phyloP scores from a whole-genome alignment of 106 monocot species.

The Vanilla planifolia region DNA sequence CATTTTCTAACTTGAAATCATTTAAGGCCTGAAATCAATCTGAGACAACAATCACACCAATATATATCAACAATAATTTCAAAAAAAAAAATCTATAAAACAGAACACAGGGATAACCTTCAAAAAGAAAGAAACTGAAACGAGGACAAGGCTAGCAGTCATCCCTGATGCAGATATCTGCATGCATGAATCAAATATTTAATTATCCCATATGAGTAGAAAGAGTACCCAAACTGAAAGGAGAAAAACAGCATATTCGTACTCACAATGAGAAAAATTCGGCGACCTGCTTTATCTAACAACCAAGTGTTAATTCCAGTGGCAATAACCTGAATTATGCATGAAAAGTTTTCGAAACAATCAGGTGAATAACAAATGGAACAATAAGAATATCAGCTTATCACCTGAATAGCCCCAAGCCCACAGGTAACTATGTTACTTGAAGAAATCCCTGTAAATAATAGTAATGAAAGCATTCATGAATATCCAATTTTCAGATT shows the following conservation, averaged over 20 bases:
- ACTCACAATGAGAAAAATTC: slow-evolving; percentile 81
- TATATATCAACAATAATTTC: background rate
- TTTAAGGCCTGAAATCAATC: background rate
- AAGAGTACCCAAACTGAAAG: background rate
- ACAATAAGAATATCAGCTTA: slow-evolving; percentile 1
- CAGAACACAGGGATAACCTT: slow-evolving; percentile 36
- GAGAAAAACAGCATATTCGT: slow-evolving; percentile 2
- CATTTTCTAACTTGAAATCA: background rate
- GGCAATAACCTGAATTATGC: slow-evolving; percentile 80
- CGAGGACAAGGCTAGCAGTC: slow-evolving; percentile 68
- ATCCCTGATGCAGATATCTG: slow-evolving; percentile 78
- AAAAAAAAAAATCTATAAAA: background rate
- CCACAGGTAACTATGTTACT: slow-evolving; percentile 61
- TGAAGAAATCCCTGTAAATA: slow-evolving; percentile 55
- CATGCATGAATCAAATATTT: slow-evolving; percentile 9
- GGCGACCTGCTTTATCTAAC: slow-evolving; percentile 79
- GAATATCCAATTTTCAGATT: background rate
- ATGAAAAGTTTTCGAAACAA: too few species aligned
- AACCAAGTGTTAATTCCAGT: slow-evolving; percentile 91
- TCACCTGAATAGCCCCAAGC: slow-evolving; percentile 89
- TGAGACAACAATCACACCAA: background rate
- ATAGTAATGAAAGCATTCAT: slow-evolving; percentile 2
- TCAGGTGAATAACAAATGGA: too few species aligned
- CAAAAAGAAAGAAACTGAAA: slow-evolving; percentile 64
- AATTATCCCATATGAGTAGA: background rate